Evolutionary conservation across 345 rosid species (phyloP), one percentile per base, ranked within the genome.

Genomic region (Aquilaria malaccensis): DNA sequence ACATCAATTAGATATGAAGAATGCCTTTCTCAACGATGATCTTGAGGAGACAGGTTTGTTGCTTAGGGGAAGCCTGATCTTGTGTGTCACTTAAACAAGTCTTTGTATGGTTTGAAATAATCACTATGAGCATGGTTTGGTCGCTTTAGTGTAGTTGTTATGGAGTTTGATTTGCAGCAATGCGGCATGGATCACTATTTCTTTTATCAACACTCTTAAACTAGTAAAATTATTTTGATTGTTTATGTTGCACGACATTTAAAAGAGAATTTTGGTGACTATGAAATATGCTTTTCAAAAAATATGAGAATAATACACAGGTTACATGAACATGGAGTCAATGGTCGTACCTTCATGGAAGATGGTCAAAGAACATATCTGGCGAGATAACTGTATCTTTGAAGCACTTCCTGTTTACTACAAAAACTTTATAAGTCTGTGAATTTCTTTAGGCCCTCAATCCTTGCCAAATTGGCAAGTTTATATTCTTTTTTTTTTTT

Each of bases 351-450:
- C 96, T 93, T 94, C 97, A 89, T 22, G 98, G 98, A 29, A 89
- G 85, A 80, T 93, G 97, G 70, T 89, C 97, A 67, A 89, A 80
- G 71, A 93, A 93, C 99, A 93, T 93, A 48, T 81, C 77, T 63
- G 83, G 90, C 55, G 95, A 87, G 15, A 93, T 94, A 31, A 83
- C 77, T 2, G 89, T 78, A 60, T 89, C 96, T 61, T 72, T 85
- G 56, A 93, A 86, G 70, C 70, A 64, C 69, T 85, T 85, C 76
- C 84, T 78, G 59, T 89, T 78, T 13, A 85, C 84, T 59, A 89
- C 47, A 66, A 78, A 85, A 32, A 89, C 97, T 73, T 71, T 80
- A 69, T 83, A 88, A 61, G 61, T 73, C 33, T 22, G 22, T 22
- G 22, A 22, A 22, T 22, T 22, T 22, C 79, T 80, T 59, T 70